These are phyloP conservation scores for Cercospora sp. DNA, from an alignment of 2,329 filamentous ascomycete genomes.

Conservation along the genomic window DNA sequence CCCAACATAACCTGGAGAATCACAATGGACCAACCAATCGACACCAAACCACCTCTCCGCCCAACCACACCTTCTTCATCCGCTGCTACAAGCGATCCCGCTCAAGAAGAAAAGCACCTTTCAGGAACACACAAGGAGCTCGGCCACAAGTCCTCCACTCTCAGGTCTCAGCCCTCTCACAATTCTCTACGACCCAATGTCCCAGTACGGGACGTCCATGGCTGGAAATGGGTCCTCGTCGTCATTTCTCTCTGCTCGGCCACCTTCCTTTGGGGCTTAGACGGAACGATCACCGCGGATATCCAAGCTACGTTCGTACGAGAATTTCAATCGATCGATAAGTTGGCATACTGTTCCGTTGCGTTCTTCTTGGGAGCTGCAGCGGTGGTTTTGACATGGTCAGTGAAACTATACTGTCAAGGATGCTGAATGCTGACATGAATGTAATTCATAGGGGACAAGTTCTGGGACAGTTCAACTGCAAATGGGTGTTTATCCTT, in stretches of 20 bases:
- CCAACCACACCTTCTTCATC: neutral
- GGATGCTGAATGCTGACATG: neutral
- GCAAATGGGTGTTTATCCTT: conserved; percentile 13
- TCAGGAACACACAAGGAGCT: neutral
- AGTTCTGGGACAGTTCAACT: conserved; percentile 11
- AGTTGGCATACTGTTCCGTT: conserved; percentile 12
- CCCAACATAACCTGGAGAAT: no score
- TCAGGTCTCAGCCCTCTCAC: conserved; percentile 5
- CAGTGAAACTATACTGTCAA: neutral
- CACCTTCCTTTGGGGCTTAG: conserved; percentile 14
- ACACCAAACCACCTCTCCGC: neutral
- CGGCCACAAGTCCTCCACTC: neutral
- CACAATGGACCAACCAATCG: neutral
- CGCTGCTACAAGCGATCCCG: neutral
- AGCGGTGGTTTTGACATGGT: conserved; percentile 15
- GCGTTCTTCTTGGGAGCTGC: conserved; percentile 15
- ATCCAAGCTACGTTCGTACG: conserved; percentile 13
- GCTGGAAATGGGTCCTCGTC: conserved; percentile 17
- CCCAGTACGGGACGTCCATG: conserved; percentile 7
- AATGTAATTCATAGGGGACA: conserved; percentile 5
- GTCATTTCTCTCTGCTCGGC: conserved; percentile 6
- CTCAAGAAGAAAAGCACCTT: neutral
- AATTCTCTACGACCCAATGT: neutral
- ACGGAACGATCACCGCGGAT: conserved; percentile 15
- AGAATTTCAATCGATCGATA: conserved; percentile 5